Conservation (phyloP, 2,329 filamentous ascomycete species). For the Talaromyces sp. region DNA sequence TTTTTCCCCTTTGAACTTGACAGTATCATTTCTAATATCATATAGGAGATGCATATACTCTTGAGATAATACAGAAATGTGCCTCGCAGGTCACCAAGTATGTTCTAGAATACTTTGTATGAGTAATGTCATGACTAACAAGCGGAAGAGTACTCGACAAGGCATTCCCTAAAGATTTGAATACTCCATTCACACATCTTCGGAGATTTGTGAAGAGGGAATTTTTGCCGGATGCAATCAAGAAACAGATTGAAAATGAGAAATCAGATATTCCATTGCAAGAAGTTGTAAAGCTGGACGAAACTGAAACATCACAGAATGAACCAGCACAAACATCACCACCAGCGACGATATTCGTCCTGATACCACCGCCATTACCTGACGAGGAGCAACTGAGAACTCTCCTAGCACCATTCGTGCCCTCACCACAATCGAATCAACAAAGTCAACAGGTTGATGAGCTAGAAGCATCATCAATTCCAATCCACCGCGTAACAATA, state of each 20-base stretch:
- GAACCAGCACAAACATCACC: not conserved
- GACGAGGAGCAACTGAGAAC: slow-evolving; percentile 32
- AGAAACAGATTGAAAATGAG: not conserved
- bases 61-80: slow-evolving; percentile 44
- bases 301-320: not conserved
- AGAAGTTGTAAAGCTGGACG: not conserved
- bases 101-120: slow-evolving; percentile 7
- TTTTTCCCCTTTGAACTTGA: not conserved
- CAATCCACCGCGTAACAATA: slow-evolving; percentile 34
- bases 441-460: not conserved
- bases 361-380: slow-evolving; percentile 42
- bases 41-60: slow-evolving; percentile 42
- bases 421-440: slow-evolving; percentile 9
- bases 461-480: slow-evolving; percentile 19
- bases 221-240: slow-evolving; percentile 33
- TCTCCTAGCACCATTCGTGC: slow-evolving; percentile 39
- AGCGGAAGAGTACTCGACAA: slow-evolving; percentile 38
- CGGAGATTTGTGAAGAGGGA: slow-evolving; percentile 41
- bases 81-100: slow-evolving; percentile 46
- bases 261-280: not conserved
- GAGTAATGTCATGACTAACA: not conserved
- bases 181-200: slow-evolving; percentile 35
- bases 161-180: slow-evolving; percentile 34
- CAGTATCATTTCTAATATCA: not conserved
- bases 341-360: slow-evolving; percentile 36